Evolutionary conservation across 2,329 filamentous ascomycete genomes (phyloP).

Genomic region (Amesomyces nigricolor): DNA sequence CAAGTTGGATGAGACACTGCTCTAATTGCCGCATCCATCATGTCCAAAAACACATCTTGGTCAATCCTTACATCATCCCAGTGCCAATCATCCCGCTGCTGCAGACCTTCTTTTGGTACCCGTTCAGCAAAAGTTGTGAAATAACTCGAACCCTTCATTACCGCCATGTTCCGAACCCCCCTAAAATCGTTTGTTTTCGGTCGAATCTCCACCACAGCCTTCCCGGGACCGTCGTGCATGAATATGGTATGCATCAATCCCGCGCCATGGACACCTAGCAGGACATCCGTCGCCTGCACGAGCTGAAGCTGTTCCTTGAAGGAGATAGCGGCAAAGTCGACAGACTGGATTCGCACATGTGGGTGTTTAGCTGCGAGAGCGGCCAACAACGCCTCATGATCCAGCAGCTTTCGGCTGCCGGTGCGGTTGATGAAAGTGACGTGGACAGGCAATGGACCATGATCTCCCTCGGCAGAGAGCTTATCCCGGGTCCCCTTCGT

Average conservation of each 20-base stretch:
- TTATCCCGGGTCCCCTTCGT: no score
- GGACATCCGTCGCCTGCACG: constrained; percentile 35
- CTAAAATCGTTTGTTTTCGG: constrained; percentile 33
- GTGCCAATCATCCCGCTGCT: background rate
- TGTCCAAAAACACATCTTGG: background rate
- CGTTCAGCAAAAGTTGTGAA: constrained; percentile 32
- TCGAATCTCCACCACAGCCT: constrained; percentile 39
- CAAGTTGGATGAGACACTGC: no score
- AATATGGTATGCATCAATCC: constrained; percentile 40
- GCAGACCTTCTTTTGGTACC: background rate
- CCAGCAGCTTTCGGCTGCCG: constrained; percentile 29
- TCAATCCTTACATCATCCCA: background rate
- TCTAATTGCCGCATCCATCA: background rate
- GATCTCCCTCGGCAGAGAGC: no score
- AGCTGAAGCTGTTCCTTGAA: constrained; percentile 35
- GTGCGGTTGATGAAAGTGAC: constrained; percentile 36
- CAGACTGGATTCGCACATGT: constrained; percentile 28
- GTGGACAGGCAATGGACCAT: constrained; percentile 10
- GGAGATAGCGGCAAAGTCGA: constrained; percentile 37
- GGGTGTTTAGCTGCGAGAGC: constrained; percentile 25
- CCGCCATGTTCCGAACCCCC: constrained; percentile 39
- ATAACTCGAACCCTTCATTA: constrained; percentile 34
- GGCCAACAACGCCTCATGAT: constrained; percentile 29
- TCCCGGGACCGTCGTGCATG: constrained; percentile 29
- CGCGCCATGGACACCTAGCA: constrained; percentile 41